phyloP scores from a whole-genome alignment of 208 protist species.

The Leishmania mexicana region DNA sequence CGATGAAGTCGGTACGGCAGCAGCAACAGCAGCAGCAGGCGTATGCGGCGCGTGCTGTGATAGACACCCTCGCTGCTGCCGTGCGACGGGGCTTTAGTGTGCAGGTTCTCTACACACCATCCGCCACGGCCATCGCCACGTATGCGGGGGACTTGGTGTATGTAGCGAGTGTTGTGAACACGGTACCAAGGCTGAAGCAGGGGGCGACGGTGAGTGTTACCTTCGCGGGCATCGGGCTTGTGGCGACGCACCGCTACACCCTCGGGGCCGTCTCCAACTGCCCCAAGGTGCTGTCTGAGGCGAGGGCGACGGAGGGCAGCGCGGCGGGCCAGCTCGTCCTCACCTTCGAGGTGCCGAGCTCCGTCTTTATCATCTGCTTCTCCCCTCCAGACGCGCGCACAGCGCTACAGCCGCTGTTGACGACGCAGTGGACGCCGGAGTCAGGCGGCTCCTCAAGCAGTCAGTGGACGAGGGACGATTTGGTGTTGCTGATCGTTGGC shows the following conservation, averaged over 20 bases:
- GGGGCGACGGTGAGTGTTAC: slow-evolving; percentile 31
- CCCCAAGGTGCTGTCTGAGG: slow-evolving; percentile 18
- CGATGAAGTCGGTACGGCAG: neutral
- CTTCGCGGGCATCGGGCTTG: slow-evolving; percentile 59
- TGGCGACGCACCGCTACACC: slow-evolving; percentile 62
- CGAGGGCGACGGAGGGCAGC: slow-evolving; percentile 18
- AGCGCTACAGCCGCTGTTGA: slow-evolving; percentile 42
- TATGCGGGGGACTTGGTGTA: slow-evolving; percentile 58
- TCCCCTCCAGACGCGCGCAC: slow-evolving; percentile 49
- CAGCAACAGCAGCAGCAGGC: neutral
- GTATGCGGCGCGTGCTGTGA: neutral
- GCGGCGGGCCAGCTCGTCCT: slow-evolving; percentile 38
- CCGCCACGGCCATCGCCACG: slow-evolving; percentile 18
- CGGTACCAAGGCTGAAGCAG: slow-evolving; percentile 23
- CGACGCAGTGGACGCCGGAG: slow-evolving; percentile 19
- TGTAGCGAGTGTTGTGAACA: slow-evolving; percentile 31
- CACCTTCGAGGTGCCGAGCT: slow-evolving; percentile 33
- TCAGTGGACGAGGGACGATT: slow-evolving; percentile 57
- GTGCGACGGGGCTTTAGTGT: slow-evolving; percentile 35
- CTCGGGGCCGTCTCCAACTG: slow-evolving; percentile 43
- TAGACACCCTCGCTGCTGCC: slow-evolving; percentile 9
- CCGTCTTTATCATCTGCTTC: slow-evolving; percentile 68
- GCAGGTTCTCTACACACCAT: slow-evolving; percentile 30
- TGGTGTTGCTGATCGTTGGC: slow-evolving; percentile 78
- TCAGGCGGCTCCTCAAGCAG: neutral